Base-by-base conservation (phyloP, 345 rosid genomes). In the Moringa oleifera region DNA sequence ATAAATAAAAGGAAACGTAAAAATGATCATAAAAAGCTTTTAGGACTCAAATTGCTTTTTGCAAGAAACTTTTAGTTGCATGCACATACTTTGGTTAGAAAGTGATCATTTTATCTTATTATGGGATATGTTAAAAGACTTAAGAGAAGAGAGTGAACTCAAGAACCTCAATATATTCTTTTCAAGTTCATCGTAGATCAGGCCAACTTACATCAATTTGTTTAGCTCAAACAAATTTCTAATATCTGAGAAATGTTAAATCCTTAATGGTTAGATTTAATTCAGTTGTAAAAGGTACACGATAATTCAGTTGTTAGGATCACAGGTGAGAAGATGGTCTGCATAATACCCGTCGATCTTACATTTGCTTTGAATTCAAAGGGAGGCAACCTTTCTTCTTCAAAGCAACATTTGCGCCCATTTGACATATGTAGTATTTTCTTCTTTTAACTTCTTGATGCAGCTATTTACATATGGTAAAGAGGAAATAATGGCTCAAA, bases 371-470 rank as follows among this genome's bases (percentile, higher is more conserved):
- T 69, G 59, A 69, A 22, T 18, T 41, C 53, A 56, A 62, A 31
- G 7, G 62, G 58, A 22, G 46, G 63, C 4, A 33, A 33, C 25
- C 67, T 62, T 57, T 69, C 72, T 7, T 69, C 67, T 57, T 62
- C 58, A 18, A 31, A 50, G 20, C 67, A 69, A 19, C 62, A 53
- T n/a, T n/a, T n/a, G n/a, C n/a, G n/a, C n/a, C n/a, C n/a, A n/a
- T n/a, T n/a, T n/a, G n/a, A n/a, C n/a, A n/a, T n/a, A n/a, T n/a
- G n/a, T n/a, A n/a, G n/a, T n/a, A n/a, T n/a, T n/a, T n/a, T n/a
- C n/a, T n/a, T n/a, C n/a, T n/a, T n/a, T n/a, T n/a, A n/a, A n/a
- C n/a, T n/a, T n/a, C n/a, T n/a, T n/a, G n/a, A n/a, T n/a, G n/a
- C n/a, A n/a, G n/a, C n/a, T n/a, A n/a, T n/a, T n/a, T n/a, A n/a